Evolutionary conservation across 768 basidiomycete species (phyloP), one percentile per base, ranked within the genome.

Genomic region (Leccinum boreale): DNA sequence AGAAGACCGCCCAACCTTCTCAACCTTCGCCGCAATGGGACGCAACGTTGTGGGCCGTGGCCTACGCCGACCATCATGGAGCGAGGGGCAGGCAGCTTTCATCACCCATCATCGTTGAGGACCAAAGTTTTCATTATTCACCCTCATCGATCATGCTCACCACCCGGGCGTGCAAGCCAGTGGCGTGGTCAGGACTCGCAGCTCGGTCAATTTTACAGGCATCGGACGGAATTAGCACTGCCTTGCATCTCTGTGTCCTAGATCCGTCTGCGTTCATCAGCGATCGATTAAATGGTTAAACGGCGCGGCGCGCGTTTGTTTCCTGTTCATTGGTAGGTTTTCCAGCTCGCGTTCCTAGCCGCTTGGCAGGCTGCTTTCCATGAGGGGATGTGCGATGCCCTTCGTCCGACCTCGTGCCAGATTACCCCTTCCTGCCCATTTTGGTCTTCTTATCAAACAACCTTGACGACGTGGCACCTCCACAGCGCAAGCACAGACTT

Each of bases 371-470:
- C 58, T 44, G 57, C 52, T 53, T 58, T 62, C 67, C 70, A 65
- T 62, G 65, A 67, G 67, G 71, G 62, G 62, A 61, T 62, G 60
- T 62, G 60, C 57, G 47, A 52, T 58, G 53, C 52, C 58, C 61
- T 67, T 63, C 54, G 50, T 60, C 56, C 29, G 59, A 60, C 67
- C 71, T 73, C 71, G 70, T 71, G 70, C 59, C 59, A 61, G 60
- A 56, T 62, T 71, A 65, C 59, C 63, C 63, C 62, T 60, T 60
- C 53, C 33, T 59, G 6, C 65, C 71, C 58, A 31, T 64, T 73
- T 66, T 56, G 60, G 70, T 56, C 50, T 49, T 60, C 62, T 69
- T 61, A 67, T 71, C 67, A 62, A 62, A 62, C 58, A 56, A 50
- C 56, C 49, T 62, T 59, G 60, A 42, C 67, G 63, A 73, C 66